Evolutionary conservation across 768 basidiomycete genomes (phyloP).

Genomic region (Crepidotus variabilis): DNA sequence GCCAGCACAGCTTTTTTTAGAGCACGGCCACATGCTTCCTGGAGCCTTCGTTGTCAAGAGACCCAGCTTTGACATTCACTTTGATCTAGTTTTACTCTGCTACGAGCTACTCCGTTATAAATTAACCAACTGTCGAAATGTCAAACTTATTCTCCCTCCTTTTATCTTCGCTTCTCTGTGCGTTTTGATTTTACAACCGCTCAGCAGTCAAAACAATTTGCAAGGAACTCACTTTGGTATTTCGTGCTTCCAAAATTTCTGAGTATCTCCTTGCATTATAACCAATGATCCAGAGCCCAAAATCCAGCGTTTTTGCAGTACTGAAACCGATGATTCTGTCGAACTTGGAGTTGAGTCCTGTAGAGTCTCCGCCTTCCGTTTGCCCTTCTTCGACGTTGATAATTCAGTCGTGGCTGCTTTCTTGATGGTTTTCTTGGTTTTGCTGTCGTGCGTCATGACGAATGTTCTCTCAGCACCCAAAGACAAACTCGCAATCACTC

Average conservation of each 20-base stretch:
- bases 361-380: not conserved
- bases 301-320: conserved; percentile 18
- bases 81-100: not conserved
- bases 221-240: conserved; percentile 24
- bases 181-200: not conserved
- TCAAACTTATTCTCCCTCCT: conserved; percentile 27
- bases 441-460: conserved; percentile 23
- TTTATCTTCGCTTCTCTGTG: conserved; percentile 24
- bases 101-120: not conserved
- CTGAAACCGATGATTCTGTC: not conserved
- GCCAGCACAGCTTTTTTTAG: not conserved
- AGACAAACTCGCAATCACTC: conserved; percentile 28
- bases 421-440: not conserved
- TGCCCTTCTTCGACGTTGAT: not conserved
- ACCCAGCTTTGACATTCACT: no score
- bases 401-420: not conserved
- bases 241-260: conserved; percentile 28
- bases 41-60: not conserved
- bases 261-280: conserved; percentile 30
- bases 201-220: not conserved
- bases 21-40: not conserved
- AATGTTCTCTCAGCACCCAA: conserved; percentile 26
- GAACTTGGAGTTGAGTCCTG: not conserved
- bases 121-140: conserved; percentile 22
- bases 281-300: conserved; percentile 23